Conservation (phyloP, 139 green algal genomes). For the Closterium sp. region DNA sequence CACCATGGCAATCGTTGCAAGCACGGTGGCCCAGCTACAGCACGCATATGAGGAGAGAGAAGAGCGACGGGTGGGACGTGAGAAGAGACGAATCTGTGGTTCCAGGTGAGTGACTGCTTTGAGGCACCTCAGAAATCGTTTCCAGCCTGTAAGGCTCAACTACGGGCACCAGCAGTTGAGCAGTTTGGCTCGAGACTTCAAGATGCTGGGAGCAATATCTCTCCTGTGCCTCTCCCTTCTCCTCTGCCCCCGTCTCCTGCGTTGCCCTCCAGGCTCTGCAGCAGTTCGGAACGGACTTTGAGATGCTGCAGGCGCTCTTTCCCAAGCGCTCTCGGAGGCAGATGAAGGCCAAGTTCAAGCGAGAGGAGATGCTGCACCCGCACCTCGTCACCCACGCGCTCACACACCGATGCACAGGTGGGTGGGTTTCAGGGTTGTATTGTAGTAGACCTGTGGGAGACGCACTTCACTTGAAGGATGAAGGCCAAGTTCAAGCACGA, state of each 20-base stretch:
- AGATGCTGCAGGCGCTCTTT: neutral
- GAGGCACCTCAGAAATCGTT: no score
- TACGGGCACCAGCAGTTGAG: no score
- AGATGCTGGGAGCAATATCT: no score
- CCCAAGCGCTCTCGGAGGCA: neutral
- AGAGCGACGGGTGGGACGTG: constrained; percentile 42
- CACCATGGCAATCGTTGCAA: no score
- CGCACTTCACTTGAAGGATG: neutral
- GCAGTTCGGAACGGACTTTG: neutral
- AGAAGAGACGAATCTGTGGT: constrained; percentile 55
- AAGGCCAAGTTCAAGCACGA: neutral
- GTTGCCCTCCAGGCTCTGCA: neutral
- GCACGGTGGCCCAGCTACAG: constrained; percentile 39
- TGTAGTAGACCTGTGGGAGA: neutral
- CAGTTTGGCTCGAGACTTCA: no score
- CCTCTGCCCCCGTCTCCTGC: no score
- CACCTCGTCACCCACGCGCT: neutral
- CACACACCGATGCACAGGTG: neutral
- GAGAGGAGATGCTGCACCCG: neutral
- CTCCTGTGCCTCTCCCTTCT: no score
- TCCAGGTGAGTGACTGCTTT: constrained; percentile 26
- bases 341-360: constrained; percentile 5
- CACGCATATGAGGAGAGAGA: constrained; percentile 32
- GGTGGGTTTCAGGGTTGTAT: neutral
- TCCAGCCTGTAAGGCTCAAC: no score